Evolutionary conservation across 1,139 yeast genomes (phyloP).

Genomic region (Candida sojae): DNA sequence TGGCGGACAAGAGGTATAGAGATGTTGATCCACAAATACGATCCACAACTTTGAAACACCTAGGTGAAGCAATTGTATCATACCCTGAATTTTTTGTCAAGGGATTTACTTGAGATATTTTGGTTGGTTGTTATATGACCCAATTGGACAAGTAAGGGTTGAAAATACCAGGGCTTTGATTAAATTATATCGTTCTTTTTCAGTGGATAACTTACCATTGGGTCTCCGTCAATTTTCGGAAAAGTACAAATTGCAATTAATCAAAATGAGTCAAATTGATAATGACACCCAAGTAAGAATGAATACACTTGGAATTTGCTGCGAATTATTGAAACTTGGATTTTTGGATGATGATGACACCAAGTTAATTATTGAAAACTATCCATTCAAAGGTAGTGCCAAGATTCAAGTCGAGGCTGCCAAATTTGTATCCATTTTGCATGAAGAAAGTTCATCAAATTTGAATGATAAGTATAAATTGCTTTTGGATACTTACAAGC

Average conservation of each 20-base stretch:
- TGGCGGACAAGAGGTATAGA: conserved; percentile 76
- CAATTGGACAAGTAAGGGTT: conserved; percentile 57
- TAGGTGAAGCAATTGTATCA: conserved; percentile 69
- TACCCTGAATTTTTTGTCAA: conserved; percentile 70
- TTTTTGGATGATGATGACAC: conserved; percentile 52
- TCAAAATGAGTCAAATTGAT: conserved; percentile 54
- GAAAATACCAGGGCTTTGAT: conserved; percentile 64
- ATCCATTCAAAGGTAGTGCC: conserved; percentile 26
- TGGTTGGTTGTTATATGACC: conserved; percentile 85
- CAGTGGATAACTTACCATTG: conserved; percentile 19
- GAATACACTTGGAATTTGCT: conserved; percentile 53
- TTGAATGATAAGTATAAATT: conserved; percentile 24
- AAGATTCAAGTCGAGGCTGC: conserved; percentile 36
- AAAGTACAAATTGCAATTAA: conserved; percentile 62
- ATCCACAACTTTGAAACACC: conserved; percentile 60
- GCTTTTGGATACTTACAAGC: conserved; percentile 23
- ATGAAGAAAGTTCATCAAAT: conserved; percentile 17
- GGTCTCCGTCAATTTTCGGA: conserved; percentile 66
- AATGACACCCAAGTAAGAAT: conserved; percentile 48
- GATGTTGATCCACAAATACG: conserved; percentile 78
- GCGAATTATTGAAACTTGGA: conserved; percentile 59
- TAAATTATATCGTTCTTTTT: conserved; percentile 42
- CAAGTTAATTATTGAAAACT: conserved; percentile 6
- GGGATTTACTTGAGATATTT: conserved; percentile 71
- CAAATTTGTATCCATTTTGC: conserved; percentile 28